phyloP scores from a whole-genome alignment of 1,284 basidiomycete species.

The Malassezia globosa region DNA sequence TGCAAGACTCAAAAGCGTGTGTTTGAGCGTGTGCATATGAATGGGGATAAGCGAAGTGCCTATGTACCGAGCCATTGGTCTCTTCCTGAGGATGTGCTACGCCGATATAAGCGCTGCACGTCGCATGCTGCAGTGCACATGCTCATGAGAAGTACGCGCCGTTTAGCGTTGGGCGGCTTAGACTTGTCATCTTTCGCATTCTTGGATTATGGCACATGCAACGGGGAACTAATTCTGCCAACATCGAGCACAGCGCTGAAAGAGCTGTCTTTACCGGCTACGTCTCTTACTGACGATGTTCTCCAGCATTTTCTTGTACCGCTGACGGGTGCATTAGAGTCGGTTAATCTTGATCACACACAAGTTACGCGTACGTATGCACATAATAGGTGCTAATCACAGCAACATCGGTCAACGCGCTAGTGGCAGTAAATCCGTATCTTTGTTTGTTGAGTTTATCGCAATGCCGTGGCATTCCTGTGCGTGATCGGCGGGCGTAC shows the following conservation, averaged over 20 bases:
- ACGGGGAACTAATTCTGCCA: no score
- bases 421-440: constrained; percentile 5
- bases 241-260: background rate
- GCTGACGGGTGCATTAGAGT: constrained; percentile 2
- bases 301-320: constrained; percentile 1
- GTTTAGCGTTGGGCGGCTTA: constrained; percentile 7
- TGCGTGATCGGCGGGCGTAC: constrained; percentile 10
- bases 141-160: background rate
- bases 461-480: constrained; percentile 17
- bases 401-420: constrained; percentile 3
- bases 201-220: background rate
- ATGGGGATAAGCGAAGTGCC: constrained; percentile 13
- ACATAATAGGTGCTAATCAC: background rate
- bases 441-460: constrained; percentile 12
- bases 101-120: background rate
- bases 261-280: background rate
- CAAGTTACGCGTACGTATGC: constrained; percentile 10
- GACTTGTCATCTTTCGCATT: background rate
- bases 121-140: background rate
- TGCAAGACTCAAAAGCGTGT: background rate
- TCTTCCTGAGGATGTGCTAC: background rate
- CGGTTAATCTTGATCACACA: constrained; percentile 14
- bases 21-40: constrained; percentile 1
- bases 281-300: constrained; percentile 7
- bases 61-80: constrained; percentile 10